Conservation (phyloP, 2,329 filamentous ascomycete genomes). For the Aspergillus sp. region DNA sequence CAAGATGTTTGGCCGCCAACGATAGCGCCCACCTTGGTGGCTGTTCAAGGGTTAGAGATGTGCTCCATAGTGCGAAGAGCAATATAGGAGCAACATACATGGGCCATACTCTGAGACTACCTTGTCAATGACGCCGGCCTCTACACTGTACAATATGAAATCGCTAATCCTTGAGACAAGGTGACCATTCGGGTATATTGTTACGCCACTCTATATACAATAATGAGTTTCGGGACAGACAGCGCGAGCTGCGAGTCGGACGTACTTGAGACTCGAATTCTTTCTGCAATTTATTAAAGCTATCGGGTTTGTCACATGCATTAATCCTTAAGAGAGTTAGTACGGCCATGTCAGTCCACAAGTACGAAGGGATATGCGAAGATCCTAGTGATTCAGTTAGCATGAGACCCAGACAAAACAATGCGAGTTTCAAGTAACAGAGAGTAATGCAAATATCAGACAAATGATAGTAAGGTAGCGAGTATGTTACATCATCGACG, state of each 20-base stretch:
- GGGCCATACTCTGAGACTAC: slow-evolving; percentile 90
- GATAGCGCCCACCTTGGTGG: slow-evolving; percentile 92
- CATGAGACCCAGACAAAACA: slow-evolving; percentile 19
- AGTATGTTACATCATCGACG: slow-evolving; percentile 98
- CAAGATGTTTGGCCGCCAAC: slow-evolving; percentile 98
- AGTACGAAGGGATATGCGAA: not conserved
- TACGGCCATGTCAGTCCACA: slow-evolving; percentile 17
- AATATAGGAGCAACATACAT: slow-evolving; percentile 65
- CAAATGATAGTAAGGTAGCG: slow-evolving; percentile 92
- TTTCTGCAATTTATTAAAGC: slow-evolving; percentile 76
- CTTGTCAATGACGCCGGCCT: slow-evolving; percentile 84
- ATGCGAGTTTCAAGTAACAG: slow-evolving; percentile 6
- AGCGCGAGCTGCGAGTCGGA: slow-evolving; percentile 43
- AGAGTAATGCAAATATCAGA: slow-evolving; percentile 66
- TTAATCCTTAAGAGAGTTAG: slow-evolving; percentile 71
- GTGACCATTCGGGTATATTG: slow-evolving; percentile 92
- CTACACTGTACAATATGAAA: slow-evolving; percentile 98
- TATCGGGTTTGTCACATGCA: slow-evolving; percentile 91
- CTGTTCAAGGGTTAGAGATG: slow-evolving; percentile 54
- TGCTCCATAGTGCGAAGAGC: slow-evolving; percentile 3
- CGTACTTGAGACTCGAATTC: slow-evolving; percentile 89
- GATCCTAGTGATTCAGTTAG: slow-evolving; percentile 30
- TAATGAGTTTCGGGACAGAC: slow-evolving; percentile 39
- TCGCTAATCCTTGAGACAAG: slow-evolving; percentile 94
- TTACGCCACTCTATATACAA: slow-evolving; percentile 73